Evolutionary conservation across 2,329 filamentous ascomycete species (phyloP), one percentile per base, ranked within the genome.

Genomic region (Achaetomium macrosporum): DNA sequence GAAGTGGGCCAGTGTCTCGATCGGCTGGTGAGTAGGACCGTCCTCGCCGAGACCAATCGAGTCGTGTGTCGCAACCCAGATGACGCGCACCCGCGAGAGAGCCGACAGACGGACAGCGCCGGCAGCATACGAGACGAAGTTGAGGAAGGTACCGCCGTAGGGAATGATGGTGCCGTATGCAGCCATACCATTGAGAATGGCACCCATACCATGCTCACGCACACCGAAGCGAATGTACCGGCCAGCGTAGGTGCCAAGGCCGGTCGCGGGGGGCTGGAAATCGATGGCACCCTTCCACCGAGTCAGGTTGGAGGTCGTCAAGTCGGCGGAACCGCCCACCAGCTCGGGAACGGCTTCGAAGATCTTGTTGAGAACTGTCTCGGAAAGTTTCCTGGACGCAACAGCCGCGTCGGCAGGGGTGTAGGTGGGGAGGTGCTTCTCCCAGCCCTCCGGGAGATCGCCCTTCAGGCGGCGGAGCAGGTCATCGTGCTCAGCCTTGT

Each of bases 21-120:
- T 96, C 72, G 93, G 93, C 82, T 99, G 93, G 78, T 99, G 93
- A 53, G 93, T 99, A 64, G 93, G 92, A 59, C 93, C 93, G 69
- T 99, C 93, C 78, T 99, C 93, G 75, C 93, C 93, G 63, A 97
- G 89, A 79, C 93, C 93, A 66, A 99, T 99, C 61, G 92, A 96
- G 82, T 97, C 92, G 82, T 97, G 92, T 64, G 92, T 97, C 67
- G 93, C 92, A 65, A 97, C 82, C 85, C 93, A 95, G 78, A 99
- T 91, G 69, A 84, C 80, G 66, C 92, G 92, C 71, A 91, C 81
- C 73, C 88, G 91, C 43, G 91, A 95, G 64, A 99, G 83, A 39
- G 93, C 85, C 36, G 91, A 96, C 57, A 99, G 84, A 75, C 93
- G 92, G 69, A 97, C 87, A 66, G 93, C 86, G 74, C 93, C 93